Base-by-base conservation (phyloP, 148 eudicot species). In the Fagopyrum esculentum region DNA sequence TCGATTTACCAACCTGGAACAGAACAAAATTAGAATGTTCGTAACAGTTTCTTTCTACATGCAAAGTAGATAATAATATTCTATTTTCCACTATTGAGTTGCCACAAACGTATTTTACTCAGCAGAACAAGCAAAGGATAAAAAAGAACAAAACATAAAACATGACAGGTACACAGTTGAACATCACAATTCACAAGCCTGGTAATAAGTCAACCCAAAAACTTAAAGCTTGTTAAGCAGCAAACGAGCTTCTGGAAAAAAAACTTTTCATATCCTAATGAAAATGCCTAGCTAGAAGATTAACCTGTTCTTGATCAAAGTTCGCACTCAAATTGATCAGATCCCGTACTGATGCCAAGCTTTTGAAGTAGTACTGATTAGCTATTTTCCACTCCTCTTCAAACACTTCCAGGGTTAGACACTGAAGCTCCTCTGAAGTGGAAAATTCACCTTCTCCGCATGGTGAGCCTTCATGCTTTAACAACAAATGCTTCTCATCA, bases 331-430 rank as follows among this genome's bases (percentile, higher is more conserved):
- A 86, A 74, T 88, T 88, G 79, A 80, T 85, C 52, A 96, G 79
- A 81, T 73, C 77, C 73, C 84, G 78, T 71, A 89, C 80, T 45
- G 98, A 96, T 55, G 89, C 88, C 77, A 96, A 81, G 81, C 97
- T 85, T 86, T 89, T 90, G 81, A 96, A 96, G 83, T 90, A 92
- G 83, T 82, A 87, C 63, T 77, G 81, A 73, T 92, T 96, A 47
- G 88, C 91, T 55, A 80, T 75, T 80, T 73, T 85, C 98, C 94
- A 88, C 45, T 76, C 86, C 52, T 77, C 80, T 70, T 81, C 89
- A 9, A 79, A 72, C 75, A 73, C 78, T 56, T 66, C 79, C 71
- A 3, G 12, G 50, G 79, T 74, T 17, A 75, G 77, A 72, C 79
- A 72, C 77, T 80, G 80, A 48, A 71, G 75, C 72, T 73, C 71